Percentiles rank a stretch among this genome's conserved stretches.
These are phyloP conservation scores for Tubosaeta brunneosetosa DNA, from an alignment of 768 basidiomycete genomes.

Conservation along the genomic window DNA sequence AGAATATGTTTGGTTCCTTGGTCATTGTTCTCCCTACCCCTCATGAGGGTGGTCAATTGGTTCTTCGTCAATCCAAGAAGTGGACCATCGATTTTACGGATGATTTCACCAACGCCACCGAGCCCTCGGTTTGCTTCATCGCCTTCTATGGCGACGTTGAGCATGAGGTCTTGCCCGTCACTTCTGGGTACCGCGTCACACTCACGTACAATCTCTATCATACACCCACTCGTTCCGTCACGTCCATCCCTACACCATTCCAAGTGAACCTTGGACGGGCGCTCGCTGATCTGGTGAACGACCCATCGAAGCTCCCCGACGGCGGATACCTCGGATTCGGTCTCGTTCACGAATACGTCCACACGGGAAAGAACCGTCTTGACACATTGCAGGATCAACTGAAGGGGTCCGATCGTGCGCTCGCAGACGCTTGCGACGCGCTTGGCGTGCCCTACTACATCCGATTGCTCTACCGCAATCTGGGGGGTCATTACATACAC, in stretches of 20 bases:
- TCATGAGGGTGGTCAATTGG: slow-evolving; percentile 44
- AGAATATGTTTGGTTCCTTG: slow-evolving; percentile 47
- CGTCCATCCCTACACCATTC: background rate
- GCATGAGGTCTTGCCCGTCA: slow-evolving; percentile 40
- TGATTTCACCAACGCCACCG: background rate
- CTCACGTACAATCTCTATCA: slow-evolving; percentile 37
- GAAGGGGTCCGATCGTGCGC: slow-evolving; percentile 12
- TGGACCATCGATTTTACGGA: slow-evolving; percentile 37
- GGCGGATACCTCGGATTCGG: slow-evolving; percentile 12
- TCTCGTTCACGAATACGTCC: slow-evolving; percentile 10
- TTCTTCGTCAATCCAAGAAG: slow-evolving; percentile 31
- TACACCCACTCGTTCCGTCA: background rate
- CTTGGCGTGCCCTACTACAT: slow-evolving; percentile 4
- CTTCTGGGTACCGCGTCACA: slow-evolving; percentile 39
- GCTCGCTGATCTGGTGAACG: background rate
- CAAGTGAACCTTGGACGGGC: background rate
- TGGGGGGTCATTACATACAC: background rate
- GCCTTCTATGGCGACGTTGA: slow-evolving; percentile 43
- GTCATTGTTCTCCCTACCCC: slow-evolving; percentile 43
- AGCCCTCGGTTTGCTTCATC: slow-evolving; percentile 29
- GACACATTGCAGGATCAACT: slow-evolving; percentile 1
- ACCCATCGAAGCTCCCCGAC: background rate
- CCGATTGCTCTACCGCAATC: slow-evolving; percentile 1
- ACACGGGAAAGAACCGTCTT: background rate
- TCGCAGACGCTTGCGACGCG: slow-evolving; percentile 3